Base-by-base conservation (phyloP, 352 stramenopile species). In the Pythium rishiriense region DNA sequence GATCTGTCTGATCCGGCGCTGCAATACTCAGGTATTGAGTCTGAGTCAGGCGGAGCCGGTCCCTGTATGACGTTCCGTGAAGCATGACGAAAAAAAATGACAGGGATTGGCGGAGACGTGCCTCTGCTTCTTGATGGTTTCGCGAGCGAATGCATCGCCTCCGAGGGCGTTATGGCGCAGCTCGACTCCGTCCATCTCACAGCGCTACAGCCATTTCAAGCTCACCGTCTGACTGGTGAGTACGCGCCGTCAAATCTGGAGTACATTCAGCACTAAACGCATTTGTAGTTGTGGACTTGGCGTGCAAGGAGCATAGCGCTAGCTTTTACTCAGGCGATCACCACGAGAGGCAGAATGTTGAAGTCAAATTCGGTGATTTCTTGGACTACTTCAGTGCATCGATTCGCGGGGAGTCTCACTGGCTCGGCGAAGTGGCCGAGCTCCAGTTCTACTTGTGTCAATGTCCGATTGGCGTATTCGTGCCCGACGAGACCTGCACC, bases 371-470 rank as follows among this genome's bases (percentile, higher is more conserved):
- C 64, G 87, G 87, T 4, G 85, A 94, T 56, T 95, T 93, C 61
- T 58, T 95, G 15, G 81, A 77, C 31, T 89, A 88, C 50, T 95
- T 87, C 48, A 67, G 79, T 46, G 80, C 85, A 15, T 26, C 68
- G 12, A 78, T 74, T 33, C 66, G 22, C 1, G 75, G 66, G 3
- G 50, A 71, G 24, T 17, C 56, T 11, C 87, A 95, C 66, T 95
- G 87, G 87, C 66, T 95, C n/a, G 64, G 74, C 11, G 73, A 72
- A 15, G 77, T 92, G 19, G 77, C 85, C 35, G 79, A 82, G n/a
- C 69, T 95, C 4, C 74, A 93, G 33, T 93, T 95, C 69, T 94
- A 92, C 50, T 60, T 95, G 22, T 90, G 83, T 26, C 87, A 95
- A 53, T 94, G 83, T 42, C 83, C 87, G 17, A 88, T 93, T 46